phyloP scores from a whole-genome alignment of 352 stramenopile genomes.

The Thraustochytrium striatum region DNA sequence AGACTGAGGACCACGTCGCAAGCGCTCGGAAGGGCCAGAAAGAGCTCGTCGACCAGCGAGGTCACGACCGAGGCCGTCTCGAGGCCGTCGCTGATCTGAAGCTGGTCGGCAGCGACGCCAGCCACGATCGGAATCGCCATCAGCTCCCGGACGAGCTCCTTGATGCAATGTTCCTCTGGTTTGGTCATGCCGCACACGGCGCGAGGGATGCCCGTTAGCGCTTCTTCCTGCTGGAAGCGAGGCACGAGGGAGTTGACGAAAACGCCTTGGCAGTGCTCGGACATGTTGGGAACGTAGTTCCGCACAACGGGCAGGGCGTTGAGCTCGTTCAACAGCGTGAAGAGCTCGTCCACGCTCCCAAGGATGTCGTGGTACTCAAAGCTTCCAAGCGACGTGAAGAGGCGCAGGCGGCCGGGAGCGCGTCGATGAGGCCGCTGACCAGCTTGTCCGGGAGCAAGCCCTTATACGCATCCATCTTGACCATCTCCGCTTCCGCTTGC shows the following conservation, averaged over 20 bases:
- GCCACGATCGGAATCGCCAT: constrained; percentile 30
- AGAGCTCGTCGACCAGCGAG: not conserved
- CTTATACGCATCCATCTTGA: not conserved
- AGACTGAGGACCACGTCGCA: constrained; percentile 1
- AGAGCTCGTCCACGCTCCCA: not conserved
- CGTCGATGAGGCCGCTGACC: not conserved
- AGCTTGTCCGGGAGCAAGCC: constrained; percentile 1
- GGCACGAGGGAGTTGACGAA: constrained; percentile 36
- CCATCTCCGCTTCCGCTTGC: not conserved
- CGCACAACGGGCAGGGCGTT: not conserved
- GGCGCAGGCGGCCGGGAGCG: constrained; percentile 31
- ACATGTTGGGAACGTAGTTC: constrained; percentile 35
- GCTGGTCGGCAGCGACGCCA: constrained; percentile 2
- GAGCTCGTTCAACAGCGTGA: constrained; percentile 28
- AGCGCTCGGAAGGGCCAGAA: not conserved
- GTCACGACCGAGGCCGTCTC: not conserved
- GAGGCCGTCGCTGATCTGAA: not conserved
- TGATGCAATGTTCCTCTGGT: not conserved
- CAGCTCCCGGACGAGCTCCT: not conserved
- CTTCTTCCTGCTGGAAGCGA: constrained; percentile 6
- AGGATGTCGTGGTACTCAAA: constrained; percentile 32
- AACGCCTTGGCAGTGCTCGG: not conserved
- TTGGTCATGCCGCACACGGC: constrained; percentile 30
- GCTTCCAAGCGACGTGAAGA: not conserved
- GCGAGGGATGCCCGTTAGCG: not conserved